These are phyloP conservation scores for Penicillium janthinellum DNA, from an alignment of 2,329 filamentous ascomycete species.

Conservation along the genomic window DNA sequence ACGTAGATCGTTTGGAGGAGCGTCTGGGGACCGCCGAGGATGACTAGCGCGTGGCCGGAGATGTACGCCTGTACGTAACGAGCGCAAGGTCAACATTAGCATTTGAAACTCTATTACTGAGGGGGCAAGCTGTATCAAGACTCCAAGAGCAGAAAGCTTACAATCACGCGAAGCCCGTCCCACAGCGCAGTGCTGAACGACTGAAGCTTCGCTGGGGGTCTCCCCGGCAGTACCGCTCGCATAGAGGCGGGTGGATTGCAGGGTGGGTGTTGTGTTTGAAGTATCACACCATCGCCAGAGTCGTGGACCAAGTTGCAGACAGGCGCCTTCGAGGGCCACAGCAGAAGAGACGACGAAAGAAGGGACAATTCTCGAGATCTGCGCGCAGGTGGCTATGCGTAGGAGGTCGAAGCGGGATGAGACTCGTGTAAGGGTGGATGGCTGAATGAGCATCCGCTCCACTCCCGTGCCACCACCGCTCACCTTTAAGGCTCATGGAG, in stretches of 20 bases:
- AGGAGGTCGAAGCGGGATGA: constrained; percentile 20
- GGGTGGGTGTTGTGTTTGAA: constrained; percentile 30
- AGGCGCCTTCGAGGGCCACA: neutral
- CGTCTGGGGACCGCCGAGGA: constrained; percentile 72
- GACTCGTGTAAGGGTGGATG: neutral
- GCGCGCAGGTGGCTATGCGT: constrained; percentile 9
- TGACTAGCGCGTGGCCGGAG: constrained; percentile 81
- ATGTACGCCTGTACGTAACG: constrained; percentile 70
- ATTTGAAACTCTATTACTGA: constrained; percentile 1
- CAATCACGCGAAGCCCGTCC: constrained; percentile 71
- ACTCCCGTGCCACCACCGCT: constrained; percentile 17
- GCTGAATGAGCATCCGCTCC: constrained; percentile 14
- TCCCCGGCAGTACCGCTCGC: constrained; percentile 77
- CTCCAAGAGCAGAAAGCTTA: constrained; percentile 45
- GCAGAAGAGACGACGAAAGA: neutral
- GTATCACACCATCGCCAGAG: constrained; percentile 39
- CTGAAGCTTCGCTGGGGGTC: constrained; percentile 76
- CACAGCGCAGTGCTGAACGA: constrained; percentile 73
- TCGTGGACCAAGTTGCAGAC: neutral
- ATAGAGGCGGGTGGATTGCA: constrained; percentile 56
- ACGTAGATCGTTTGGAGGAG: constrained; percentile 91
- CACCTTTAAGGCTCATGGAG: neutral
- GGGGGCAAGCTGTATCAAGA: neutral
- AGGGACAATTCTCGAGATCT: constrained; percentile 4
- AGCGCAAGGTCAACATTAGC: constrained; percentile 17